Evolutionary conservation across 2,329 filamentous ascomycete genomes (phyloP).

Genomic region (Scorias spongiosa): DNA sequence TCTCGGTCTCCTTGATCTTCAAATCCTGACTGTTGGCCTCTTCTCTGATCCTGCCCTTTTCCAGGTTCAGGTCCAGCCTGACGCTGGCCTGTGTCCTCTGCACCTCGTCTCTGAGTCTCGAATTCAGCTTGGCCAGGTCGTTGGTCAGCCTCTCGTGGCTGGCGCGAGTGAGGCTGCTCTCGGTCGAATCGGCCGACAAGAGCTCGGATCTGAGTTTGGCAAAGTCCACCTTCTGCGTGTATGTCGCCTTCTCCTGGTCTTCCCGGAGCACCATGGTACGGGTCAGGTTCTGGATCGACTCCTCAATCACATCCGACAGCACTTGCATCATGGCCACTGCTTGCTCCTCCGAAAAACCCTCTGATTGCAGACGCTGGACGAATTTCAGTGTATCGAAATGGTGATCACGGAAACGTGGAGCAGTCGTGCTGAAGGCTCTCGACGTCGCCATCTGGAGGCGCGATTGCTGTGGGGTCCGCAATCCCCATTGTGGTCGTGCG

Average conservation of each 20-base stretch:
- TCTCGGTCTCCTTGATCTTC: slow-evolving; percentile 98
- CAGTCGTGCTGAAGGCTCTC: slow-evolving; percentile 51
- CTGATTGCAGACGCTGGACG: slow-evolving; percentile 72
- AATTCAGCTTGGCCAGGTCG: slow-evolving; percentile 87
- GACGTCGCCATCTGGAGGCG: neutral
- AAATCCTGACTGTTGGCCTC: slow-evolving; percentile 94
- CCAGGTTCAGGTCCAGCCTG: slow-evolving; percentile 80
- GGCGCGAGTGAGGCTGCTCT: slow-evolving; percentile 72
- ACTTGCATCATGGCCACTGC: slow-evolving; percentile 98
- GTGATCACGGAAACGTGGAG: slow-evolving; percentile 54
- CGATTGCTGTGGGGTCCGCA: neutral
- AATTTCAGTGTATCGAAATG: slow-evolving; percentile 98
- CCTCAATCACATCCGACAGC: slow-evolving; percentile 89
- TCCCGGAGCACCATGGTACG: slow-evolving; percentile 96
- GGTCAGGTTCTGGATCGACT: slow-evolving; percentile 94
- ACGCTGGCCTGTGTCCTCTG: slow-evolving; percentile 87
- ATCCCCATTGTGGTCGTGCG: too few species aligned
- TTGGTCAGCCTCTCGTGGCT: slow-evolving; percentile 88
- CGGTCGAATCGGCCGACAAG: slow-evolving; percentile 78
- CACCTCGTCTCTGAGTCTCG: slow-evolving; percentile 80
- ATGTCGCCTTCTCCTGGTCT: slow-evolving; percentile 66
- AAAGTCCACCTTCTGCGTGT: slow-evolving; percentile 88
- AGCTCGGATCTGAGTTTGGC: slow-evolving; percentile 92
- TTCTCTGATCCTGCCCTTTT: slow-evolving; percentile 91
- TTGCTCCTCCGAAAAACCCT: slow-evolving; percentile 92